Base-by-base conservation (phyloP, 208 protist genomes). In the Wallacemonas sp. region DNA sequence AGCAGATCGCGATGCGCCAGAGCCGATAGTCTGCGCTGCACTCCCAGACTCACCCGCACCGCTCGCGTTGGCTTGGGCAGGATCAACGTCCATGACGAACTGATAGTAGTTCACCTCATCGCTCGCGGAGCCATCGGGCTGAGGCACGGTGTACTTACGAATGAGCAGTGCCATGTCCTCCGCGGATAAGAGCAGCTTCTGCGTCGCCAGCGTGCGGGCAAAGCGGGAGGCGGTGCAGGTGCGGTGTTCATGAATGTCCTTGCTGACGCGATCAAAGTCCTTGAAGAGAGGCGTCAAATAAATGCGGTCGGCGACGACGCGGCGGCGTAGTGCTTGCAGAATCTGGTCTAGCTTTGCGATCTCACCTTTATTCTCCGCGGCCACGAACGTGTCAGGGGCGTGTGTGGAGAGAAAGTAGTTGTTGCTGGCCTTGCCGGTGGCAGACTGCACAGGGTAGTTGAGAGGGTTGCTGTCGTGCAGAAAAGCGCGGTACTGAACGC, bases 91-190 rank as follows among this genome's bases (percentile, higher is more conserved):
- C 63, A 85, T 75, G 0, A 93, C 80, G 65, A 97, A 97, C 55
- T 87, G 72, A 49, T 90, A 87, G 66, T 97, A 97, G 60, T 96
- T 93, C 26, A 97, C 84, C 36, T 90, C 81, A 33, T 88, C 84
- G 62, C 79, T 86, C 15, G 76, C 75, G 19, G 67, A 69, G 19
- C 86, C 89, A 42, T 91, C 84, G 3, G 80, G 62, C 62, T 64
- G 72, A 1, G 85, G 84, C 8, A 93, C 76, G 15, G 77, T 74
- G 72, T 97, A 97, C 54, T 88, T 89, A 42, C 77, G 72, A 15
- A 87, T 80, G 21, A 97, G 81, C 56, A 97, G 68, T 31, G 66
- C 72, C 62, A 93, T 71, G 55, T 97, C 88, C 34, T 88, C 68
- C 14, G 74, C 63, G 1, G 84, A 70, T 1, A 97, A 70, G 60